A percentile compares a stretch with the other conserved stretches of the same genome.
phyloP scores from a whole-genome alignment of 140 eudicot genomes.

The Oenanthe javanica region DNA sequence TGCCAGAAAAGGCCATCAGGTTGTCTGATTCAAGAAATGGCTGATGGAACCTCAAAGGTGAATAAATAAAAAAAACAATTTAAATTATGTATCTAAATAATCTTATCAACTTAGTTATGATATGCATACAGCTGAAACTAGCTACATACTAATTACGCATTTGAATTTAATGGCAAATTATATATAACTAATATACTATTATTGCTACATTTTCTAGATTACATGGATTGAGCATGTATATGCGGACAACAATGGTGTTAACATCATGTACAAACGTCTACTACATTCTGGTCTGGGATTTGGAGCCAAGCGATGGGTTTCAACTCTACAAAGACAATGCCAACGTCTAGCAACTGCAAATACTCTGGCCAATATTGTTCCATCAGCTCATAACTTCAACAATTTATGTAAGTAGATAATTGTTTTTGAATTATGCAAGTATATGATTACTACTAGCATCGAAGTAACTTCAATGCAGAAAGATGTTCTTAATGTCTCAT shows the following conservation, averaged over 20 bases:
- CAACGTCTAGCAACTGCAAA: slow-evolving; percentile 24
- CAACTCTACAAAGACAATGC: slow-evolving; percentile 18
- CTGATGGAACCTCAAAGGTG: slow-evolving; percentile 36
- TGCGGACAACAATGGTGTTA: slow-evolving; percentile 16
- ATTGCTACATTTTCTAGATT: slow-evolving; percentile 7
- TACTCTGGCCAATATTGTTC: neutral
- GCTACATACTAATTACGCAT: neutral
- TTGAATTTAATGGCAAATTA: neutral
- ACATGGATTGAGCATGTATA: slow-evolving; percentile 36
- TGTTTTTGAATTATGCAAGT: neutral
- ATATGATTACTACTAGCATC: neutral
- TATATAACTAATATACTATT: neutral
- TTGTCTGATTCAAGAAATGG: slow-evolving; percentile 26
- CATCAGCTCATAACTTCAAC: slow-evolving; percentile 11
- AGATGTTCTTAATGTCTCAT: too few relatives aligned
- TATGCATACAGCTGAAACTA: neutral
- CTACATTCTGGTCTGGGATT: slow-evolving; percentile 22
- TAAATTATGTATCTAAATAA: neutral
- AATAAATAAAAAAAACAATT: neutral
- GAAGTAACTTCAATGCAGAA: neutral
- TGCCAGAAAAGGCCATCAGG: slow-evolving; percentile 34
- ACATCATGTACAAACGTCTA: slow-evolving; percentile 14
- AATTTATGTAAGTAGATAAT: neutral
- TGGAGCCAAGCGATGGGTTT: slow-evolving; percentile 31
- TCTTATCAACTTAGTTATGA: neutral